phyloP scores from a whole-genome alignment of 1,139 yeast species.

The Saccharomyces hybrid region DNA sequence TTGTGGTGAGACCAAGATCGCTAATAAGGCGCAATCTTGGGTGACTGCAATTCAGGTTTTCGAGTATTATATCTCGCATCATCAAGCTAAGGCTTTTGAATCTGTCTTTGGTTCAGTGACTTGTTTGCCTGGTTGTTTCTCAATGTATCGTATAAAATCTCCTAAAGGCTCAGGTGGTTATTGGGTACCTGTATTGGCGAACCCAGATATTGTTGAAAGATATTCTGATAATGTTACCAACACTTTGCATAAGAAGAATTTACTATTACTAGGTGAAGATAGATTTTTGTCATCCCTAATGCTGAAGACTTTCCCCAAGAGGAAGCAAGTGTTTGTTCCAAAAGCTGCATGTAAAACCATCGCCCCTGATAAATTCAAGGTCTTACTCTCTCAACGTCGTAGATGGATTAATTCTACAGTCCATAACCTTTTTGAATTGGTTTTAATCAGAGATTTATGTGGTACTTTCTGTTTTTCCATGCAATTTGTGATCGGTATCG shows the following conservation, averaged over 20 bases:
- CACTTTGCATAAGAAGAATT: constrained; percentile 83
- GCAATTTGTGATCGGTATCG: constrained; percentile 89
- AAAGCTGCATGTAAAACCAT: constrained; percentile 94
- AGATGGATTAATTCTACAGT: constrained; percentile 98
- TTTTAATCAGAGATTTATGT: constrained; percentile 81
- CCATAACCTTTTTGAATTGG: constrained; percentile 88
- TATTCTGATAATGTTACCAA: constrained; percentile 85
- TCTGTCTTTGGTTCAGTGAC: constrained; percentile 95
- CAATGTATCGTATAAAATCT: constrained; percentile 88
- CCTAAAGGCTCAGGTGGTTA: constrained; percentile 87
- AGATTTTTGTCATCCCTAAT: constrained; percentile 80
- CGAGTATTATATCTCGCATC: constrained; percentile 93
- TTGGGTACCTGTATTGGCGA: constrained; percentile 95
- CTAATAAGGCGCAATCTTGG: constrained; percentile 82
- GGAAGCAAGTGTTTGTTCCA: constrained; percentile 85
- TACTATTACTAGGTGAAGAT: constrained; percentile 88
- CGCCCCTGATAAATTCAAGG: constrained; percentile 77
- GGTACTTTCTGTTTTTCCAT: constrained; percentile 96
- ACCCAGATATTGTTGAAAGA: constrained; percentile 93
- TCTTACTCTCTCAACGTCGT: constrained; percentile 87
- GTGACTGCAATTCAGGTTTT: constrained; percentile 94
- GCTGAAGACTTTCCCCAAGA: constrained; percentile 87
- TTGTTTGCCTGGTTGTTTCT: constrained; percentile 96
- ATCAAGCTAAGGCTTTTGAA: constrained; percentile 93
- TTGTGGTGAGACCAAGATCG: constrained; percentile 95